phyloP scores from a whole-genome alignment of 805 yeast genomes.

The Nakazawaea populi region DNA sequence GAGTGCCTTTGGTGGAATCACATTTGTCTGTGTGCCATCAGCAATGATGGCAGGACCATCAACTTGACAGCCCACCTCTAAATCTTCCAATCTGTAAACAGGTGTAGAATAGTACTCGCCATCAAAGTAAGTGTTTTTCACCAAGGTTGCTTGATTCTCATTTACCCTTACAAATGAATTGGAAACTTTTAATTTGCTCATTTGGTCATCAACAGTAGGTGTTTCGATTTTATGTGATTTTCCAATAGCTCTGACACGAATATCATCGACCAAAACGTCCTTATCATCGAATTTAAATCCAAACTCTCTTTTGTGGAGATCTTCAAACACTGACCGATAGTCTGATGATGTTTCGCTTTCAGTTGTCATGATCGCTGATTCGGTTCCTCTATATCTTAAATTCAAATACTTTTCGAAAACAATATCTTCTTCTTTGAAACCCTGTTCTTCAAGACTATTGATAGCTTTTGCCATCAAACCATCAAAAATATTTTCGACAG shows the following conservation, averaged over 20 bases:
- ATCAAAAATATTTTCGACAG: conserved; percentile 39
- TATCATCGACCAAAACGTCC: conserved; percentile 61
- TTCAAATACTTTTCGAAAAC: conserved; percentile 62
- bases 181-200: conserved; percentile 26
- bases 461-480: conserved; percentile 37
- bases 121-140: conserved; percentile 53
- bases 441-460: conserved; percentile 41
- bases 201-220: conserved; percentile 46
- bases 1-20: conserved; percentile 54
- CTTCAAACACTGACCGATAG: conserved; percentile 34
- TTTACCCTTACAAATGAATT: conserved; percentile 18
- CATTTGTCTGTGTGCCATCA: conserved; percentile 77
- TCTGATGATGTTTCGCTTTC: conserved; percentile 25
- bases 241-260: conserved; percentile 73
- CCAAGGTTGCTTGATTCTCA: conserved; percentile 23
- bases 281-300: conserved; percentile 60
- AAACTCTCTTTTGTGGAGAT: conserved; percentile 62
- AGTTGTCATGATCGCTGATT: conserved; percentile 64
- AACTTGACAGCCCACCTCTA: conserved; percentile 46
- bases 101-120: conserved; percentile 43
- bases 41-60: conserved; percentile 73
- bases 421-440: conserved; percentile 40
- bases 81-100: conserved; percentile 47
- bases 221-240: conserved; percentile 38
- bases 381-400: conserved; percentile 84